These are phyloP conservation scores for Tolypocladium album DNA, from an alignment of 2,329 filamentous ascomycete genomes.

Conservation along the genomic window DNA sequence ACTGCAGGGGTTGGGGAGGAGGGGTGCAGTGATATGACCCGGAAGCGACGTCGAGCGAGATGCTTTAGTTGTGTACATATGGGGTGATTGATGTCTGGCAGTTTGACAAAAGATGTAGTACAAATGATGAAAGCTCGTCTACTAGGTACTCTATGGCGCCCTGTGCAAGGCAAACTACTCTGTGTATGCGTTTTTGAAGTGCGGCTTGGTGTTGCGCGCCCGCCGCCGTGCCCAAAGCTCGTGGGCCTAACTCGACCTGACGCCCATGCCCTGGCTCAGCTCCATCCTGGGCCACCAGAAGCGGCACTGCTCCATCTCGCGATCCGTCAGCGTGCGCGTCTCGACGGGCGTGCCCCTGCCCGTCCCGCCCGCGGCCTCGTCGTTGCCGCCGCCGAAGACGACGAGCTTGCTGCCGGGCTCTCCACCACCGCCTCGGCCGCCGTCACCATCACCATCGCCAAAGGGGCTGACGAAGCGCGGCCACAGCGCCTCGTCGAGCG, in stretches of 20 bases:
- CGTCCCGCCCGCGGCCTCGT: slow-evolving; percentile 34
- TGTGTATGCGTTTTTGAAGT: no score
- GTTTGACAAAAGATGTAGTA: neutral
- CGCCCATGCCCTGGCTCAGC: slow-evolving; percentile 15
- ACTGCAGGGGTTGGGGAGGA: neutral
- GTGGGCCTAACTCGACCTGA: neutral
- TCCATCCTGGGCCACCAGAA: slow-evolving; percentile 51
- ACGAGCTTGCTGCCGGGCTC: slow-evolving; percentile 25
- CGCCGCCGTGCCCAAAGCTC: neutral
- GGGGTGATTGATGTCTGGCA: neutral
- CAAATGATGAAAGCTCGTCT: neutral
- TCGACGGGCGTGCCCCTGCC: slow-evolving; percentile 31
- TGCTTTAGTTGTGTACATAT: neutral
- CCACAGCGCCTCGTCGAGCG: slow-evolving; percentile 21
- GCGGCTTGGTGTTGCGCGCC: neutral
- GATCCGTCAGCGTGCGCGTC: slow-evolving; percentile 28
- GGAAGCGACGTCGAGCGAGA: neutral
- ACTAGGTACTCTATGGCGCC: neutral
- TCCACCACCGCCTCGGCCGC: slow-evolving; percentile 2
- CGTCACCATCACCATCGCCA: neutral
- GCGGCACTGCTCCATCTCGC: slow-evolving; percentile 36
- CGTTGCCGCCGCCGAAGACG: slow-evolving; percentile 50
- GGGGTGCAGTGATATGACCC: neutral
- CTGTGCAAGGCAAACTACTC: neutral
- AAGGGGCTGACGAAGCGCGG: slow-evolving; percentile 32